Evolutionary conservation across 768 basidiomycete genomes (phyloP).

Genomic region (Ramaria sp.): DNA sequence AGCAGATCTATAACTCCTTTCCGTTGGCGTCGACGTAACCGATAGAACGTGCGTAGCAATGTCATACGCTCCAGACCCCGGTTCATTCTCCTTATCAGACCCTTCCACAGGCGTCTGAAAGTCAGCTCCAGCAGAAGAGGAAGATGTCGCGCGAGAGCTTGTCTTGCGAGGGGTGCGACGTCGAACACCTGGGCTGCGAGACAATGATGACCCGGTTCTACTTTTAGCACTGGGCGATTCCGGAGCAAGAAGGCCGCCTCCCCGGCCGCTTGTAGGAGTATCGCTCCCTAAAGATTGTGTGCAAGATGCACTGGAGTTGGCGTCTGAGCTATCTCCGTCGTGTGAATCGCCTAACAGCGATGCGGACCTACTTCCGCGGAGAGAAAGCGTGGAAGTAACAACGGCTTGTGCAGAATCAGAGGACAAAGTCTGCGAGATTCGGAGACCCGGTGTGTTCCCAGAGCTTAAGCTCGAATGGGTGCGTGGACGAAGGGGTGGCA

Average conservation of each 20-base stretch:
- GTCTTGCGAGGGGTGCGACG: slow-evolving; percentile 36
- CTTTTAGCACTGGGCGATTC: slow-evolving; percentile 3
- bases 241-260: background rate
- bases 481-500: background rate
- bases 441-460: background rate
- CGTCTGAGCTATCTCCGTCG: slow-evolving; percentile 19
- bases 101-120: slow-evolving; percentile 24
- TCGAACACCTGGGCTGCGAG: slow-evolving; percentile 34
- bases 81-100: slow-evolving; percentile 49
- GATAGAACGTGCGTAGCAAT: background rate
- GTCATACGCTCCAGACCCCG: slow-evolving; percentile 16
- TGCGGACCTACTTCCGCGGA: slow-evolving; percentile 38
- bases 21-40: background rate
- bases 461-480: background rate
- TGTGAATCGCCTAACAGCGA: slow-evolving; percentile 50
- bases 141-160: slow-evolving; percentile 23
- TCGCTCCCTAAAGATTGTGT: background rate
- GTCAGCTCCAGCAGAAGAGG: slow-evolving; percentile 25
- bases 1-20: slow-evolving; percentile 1
- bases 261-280: background rate
- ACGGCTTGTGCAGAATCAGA: slow-evolving; percentile 28
- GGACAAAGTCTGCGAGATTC: background rate
- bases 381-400: slow-evolving; percentile 40
- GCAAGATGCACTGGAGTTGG: slow-evolving; percentile 1
- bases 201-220: background rate